Evolutionary conservation across 768 basidiomycete genomes (phyloP).

Genomic region (Russula earlei): DNA sequence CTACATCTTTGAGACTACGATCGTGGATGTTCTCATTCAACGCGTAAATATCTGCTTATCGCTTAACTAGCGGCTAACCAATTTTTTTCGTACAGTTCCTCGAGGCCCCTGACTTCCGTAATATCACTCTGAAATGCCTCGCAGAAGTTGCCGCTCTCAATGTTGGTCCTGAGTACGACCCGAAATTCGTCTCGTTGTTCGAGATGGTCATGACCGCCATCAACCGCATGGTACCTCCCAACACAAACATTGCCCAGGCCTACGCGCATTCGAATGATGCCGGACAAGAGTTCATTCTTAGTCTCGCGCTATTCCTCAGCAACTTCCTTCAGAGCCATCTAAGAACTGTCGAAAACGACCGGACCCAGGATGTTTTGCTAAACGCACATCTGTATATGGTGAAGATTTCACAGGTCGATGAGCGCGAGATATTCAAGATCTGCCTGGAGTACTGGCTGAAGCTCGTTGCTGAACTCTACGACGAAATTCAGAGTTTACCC

Average conservation of each 20-base stretch:
- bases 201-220: conserved; percentile 97
- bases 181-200: conserved; percentile 95
- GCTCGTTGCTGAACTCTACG: conserved; percentile 92
- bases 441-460: conserved; percentile 97
- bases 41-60: conserved; percentile 50
- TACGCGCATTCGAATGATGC: conserved; percentile 84
- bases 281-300: conserved; percentile 94
- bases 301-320: conserved; percentile 92
- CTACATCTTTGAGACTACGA: conserved; percentile 96
- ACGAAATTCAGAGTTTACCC: conserved; percentile 89
- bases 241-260: conserved; percentile 88
- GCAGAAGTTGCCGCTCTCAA: conserved; percentile 93
- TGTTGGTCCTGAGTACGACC: conserved; percentile 94
- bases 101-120: conserved; percentile 93
- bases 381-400: conserved; percentile 98
- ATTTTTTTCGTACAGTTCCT: conserved; percentile 59
- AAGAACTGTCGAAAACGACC: conserved; percentile 85
- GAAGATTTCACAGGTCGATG: conserved; percentile 95
- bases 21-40: conserved; percentile 88
- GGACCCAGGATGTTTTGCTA: conserved; percentile 84
- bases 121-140: conserved; percentile 91
- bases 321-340: conserved; percentile 94
- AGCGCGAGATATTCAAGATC: conserved; percentile 98
- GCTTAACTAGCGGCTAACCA: conserved; percentile 5
- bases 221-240: conserved; percentile 94